phyloP scores from a whole-genome alignment of 352 stramenopile species.

The Aphanomyces euteiches region DNA sequence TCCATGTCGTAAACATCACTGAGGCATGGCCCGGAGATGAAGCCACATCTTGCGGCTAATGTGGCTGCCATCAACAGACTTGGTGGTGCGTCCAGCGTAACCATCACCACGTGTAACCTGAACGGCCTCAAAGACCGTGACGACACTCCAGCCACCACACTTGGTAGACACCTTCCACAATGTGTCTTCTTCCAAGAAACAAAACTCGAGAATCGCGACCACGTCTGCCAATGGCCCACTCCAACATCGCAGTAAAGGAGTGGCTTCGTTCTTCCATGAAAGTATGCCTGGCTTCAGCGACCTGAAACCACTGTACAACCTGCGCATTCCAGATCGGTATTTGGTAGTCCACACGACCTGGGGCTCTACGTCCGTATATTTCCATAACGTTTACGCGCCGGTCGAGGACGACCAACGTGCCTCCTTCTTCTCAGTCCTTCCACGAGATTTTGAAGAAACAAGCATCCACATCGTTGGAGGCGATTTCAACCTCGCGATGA shows the following conservation, averaged over 20 bases:
- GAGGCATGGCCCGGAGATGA: too few species aligned
- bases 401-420: background rate
- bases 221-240: background rate
- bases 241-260: background rate
- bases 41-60: too few species aligned
- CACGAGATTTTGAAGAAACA: background rate
- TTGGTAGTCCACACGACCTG: background rate
- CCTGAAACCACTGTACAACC: background rate
- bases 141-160: background rate
- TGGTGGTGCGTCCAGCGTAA: background rate
- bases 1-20: too few species aligned
- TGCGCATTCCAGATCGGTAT: background rate
- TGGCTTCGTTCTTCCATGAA: background rate
- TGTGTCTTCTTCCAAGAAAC: constrained; percentile 27
- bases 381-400: background rate
- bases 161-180: background rate
- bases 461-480: constrained; percentile 28
- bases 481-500: constrained; percentile 29
- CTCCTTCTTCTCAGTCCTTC: background rate
- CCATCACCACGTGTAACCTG: constrained; percentile 6
- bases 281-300: background rate
- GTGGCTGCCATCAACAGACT: too few species aligned
- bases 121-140: constrained; percentile 11
- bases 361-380: background rate
- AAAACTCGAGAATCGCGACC: constrained; percentile 2